A percentile compares a stretch with the other conserved stretches of the same genome.
phyloP scores from a whole-genome alignment of 768 basidiomycete genomes.

The Mycena amicta region DNA sequence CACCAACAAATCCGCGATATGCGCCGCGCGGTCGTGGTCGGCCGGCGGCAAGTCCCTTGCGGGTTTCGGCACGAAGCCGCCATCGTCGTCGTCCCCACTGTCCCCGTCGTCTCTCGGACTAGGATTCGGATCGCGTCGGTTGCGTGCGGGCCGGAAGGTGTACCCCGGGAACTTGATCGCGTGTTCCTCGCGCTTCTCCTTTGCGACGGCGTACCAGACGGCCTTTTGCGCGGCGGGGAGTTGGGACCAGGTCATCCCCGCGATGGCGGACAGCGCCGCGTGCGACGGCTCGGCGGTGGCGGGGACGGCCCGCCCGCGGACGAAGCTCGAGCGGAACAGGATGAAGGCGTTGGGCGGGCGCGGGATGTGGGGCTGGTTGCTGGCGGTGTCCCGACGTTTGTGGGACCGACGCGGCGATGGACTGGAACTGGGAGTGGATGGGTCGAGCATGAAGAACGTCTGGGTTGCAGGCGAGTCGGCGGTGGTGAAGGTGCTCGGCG shows the following conservation, averaged over 20 bases:
- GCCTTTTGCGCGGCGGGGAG: slow-evolving; percentile 49
- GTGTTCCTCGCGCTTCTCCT: slow-evolving; percentile 50
- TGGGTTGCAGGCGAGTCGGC: slow-evolving; percentile 23
- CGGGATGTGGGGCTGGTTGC: slow-evolving; percentile 43
- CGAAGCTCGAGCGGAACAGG: slow-evolving; percentile 59
- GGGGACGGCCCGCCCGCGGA: slow-evolving; percentile 54
- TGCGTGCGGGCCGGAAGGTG: slow-evolving; percentile 24
- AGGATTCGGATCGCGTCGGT: slow-evolving; percentile 28
- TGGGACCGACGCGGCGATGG: slow-evolving; percentile 3
- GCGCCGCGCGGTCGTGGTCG: slow-evolving; percentile 47
- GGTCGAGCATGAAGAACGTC: slow-evolving; percentile 46
- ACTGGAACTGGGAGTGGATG: slow-evolving; percentile 25
- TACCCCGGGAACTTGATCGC: slow-evolving; percentile 46
- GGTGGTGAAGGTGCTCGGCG: slow-evolving; percentile 48
- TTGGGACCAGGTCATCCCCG: slow-evolving; percentile 54
- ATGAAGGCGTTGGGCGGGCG: slow-evolving; percentile 65
- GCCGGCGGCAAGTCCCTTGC: slow-evolving; percentile 31
- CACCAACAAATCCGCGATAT: slow-evolving; percentile 52
- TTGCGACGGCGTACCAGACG: slow-evolving; percentile 49
- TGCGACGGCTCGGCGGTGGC: slow-evolving; percentile 58
- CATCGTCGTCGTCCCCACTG: neutral
- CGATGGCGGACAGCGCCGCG: slow-evolving; percentile 57
- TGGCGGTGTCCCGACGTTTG: slow-evolving; percentile 8
- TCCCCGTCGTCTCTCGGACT: neutral
- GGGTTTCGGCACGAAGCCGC: slow-evolving; percentile 24